Evolutionary conservation across 2,329 filamentous ascomycete genomes (phyloP).

Genomic region (Aspergillus uvarum): DNA sequence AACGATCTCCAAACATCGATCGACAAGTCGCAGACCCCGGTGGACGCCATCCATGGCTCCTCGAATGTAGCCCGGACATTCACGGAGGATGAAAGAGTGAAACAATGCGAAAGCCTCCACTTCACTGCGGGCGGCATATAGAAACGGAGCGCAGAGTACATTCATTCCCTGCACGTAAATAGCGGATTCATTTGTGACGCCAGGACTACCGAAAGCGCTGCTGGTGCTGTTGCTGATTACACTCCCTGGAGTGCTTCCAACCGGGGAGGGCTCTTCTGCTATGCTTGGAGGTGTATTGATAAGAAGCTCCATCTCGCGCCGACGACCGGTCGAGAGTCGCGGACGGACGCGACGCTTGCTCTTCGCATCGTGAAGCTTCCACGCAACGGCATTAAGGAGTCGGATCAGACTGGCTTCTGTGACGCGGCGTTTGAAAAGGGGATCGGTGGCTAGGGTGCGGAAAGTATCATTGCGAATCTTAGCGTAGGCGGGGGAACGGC

Average conservation of each 20-base stretch:
- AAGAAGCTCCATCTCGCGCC: conserved; percentile 48
- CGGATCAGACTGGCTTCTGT: conserved; percentile 94
- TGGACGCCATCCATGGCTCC: conserved; percentile 98
- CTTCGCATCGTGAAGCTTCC: conserved; percentile 82
- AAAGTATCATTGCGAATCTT: conserved; percentile 99
- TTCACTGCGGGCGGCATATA: conserved; percentile 92
- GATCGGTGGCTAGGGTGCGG: conserved; percentile 91
- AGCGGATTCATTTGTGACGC: conserved; percentile 63
- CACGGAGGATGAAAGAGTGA: conserved; percentile 78
- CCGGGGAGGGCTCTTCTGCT: conserved; percentile 44
- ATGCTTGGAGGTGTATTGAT: conserved; percentile 40
- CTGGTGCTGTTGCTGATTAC: conserved; percentile 18
- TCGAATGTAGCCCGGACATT: conserved; percentile 90
- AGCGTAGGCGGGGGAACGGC: conserved; percentile 88
- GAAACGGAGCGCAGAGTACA: conserved; percentile 89
- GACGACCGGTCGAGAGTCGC: conserved; percentile 44
- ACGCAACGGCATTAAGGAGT: conserved; percentile 90
- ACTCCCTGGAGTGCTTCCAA: conserved; percentile 18
- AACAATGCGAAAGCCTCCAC: conserved; percentile 93
- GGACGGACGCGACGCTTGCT: conserved; percentile 54
- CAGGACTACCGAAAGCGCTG: conserved; percentile 6
- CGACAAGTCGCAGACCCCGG: conserved; percentile 83
- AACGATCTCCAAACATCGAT: conserved; percentile 86
- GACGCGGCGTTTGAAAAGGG: conserved; percentile 92
- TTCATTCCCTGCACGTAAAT: conserved; percentile 99